Percentiles rank a stretch among this genome's conserved stretches.
phyloP scores from a whole-genome alignment of 345 rosid genomes.

The Camelina neglecta region DNA sequence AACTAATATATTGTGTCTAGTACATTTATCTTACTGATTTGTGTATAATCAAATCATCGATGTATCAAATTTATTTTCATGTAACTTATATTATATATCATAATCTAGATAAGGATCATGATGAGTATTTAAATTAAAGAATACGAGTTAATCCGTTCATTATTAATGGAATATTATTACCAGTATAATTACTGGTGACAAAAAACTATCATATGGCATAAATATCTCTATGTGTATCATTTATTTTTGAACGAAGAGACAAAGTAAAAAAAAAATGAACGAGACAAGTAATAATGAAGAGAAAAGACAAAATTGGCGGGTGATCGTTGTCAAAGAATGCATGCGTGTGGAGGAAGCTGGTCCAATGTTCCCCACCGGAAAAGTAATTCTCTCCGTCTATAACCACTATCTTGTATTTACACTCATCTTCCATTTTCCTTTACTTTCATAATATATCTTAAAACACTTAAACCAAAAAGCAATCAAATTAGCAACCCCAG shows the following conservation, averaged over 20 bases:
- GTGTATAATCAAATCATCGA: background rate
- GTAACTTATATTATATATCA: no score
- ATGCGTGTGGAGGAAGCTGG: slow-evolving; percentile 46
- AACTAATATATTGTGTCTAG: background rate
- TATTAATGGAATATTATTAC: no score
- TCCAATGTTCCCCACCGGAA: slow-evolving; percentile 41
- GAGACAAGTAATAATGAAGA: slow-evolving; percentile 32
- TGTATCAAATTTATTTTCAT: no score
- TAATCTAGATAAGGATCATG: no score
- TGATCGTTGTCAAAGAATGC: slow-evolving; percentile 43
- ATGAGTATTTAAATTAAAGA: no score
- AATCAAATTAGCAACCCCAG: background rate
- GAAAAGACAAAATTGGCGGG: slow-evolving; percentile 40
- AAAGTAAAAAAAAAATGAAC: background rate
- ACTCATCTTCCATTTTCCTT: background rate
- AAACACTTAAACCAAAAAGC: background rate
- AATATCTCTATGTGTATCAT: background rate
- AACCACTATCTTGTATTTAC: slow-evolving; percentile 24
- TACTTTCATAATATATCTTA: slow-evolving; percentile 6
- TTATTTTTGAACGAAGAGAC: slow-evolving; percentile 4
- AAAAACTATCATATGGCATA: background rate
- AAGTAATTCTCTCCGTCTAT: slow-evolving; percentile 9
- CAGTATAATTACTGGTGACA: background rate
- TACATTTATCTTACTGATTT: no score
- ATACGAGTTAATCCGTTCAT: no score